These are phyloP conservation scores for Aureobasidium sp. DNA, from an alignment of 2,329 filamentous ascomycete genomes.

Conservation along the genomic window DNA sequence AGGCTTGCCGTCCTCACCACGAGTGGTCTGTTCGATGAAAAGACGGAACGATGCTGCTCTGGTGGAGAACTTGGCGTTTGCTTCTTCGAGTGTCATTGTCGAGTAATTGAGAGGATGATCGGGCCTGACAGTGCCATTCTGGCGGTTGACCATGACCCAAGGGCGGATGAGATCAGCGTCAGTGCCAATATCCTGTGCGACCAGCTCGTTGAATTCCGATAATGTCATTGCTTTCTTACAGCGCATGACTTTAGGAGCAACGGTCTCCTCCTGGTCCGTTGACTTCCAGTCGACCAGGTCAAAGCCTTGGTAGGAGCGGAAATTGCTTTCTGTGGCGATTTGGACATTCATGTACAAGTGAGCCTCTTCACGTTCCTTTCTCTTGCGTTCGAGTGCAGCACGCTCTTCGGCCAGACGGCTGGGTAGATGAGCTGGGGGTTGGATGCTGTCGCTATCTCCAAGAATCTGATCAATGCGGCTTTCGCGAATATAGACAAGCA, in stretches of 20 bases:
- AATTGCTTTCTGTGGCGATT: conserved; percentile 74
- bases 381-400: conserved; percentile 62
- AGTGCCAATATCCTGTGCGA: conserved; percentile 61
- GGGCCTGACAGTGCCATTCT: conserved; percentile 92
- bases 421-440: conserved; percentile 71
- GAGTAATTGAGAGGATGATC: conserved; percentile 77
- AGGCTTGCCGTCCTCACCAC: conserved; percentile 60
- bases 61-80: conserved; percentile 58
- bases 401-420: conserved; percentile 78
- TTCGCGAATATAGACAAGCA: conserved; percentile 95
- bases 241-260: conserved; percentile 63
- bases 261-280: conserved; percentile 56
- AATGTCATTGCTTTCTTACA: conserved; percentile 68
- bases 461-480: conserved; percentile 76
- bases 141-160: conserved; percentile 97
- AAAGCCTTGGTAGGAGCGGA: conserved; percentile 71
- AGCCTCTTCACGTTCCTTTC: conserved; percentile 86
- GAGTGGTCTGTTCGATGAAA: conserved; percentile 74
- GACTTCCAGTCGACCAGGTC: conserved; percentile 60
- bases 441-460: conserved; percentile 62
- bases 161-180: conserved; percentile 66
- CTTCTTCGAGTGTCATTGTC: conserved; percentile 59
- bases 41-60: conserved; percentile 62
- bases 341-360: conserved; percentile 84
- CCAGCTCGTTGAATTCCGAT: conserved; percentile 59